A percentile compares a stretch with the other conserved stretches of the same genome.
Evolutionary conservation across 129 eudicot genomes (phyloP).

Genomic region (Rutidosis leptorrhynchoides): DNA sequence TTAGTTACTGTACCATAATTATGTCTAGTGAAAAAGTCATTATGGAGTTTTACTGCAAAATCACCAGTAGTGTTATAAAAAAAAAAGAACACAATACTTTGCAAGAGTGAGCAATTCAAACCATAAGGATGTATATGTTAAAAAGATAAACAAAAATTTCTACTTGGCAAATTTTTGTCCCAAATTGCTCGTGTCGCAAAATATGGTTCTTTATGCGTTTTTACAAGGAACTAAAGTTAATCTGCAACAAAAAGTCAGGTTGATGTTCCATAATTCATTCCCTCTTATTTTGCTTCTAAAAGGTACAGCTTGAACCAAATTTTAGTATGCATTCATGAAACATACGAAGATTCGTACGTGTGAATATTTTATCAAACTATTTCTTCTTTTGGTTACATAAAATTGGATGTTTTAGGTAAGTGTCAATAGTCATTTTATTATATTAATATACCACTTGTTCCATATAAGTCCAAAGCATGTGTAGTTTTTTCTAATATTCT

Average conservation of each 20-base stretch:
- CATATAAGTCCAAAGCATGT: no score
- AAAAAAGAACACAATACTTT: neutral
- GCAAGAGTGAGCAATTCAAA: conserved; percentile 2
- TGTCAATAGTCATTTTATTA: neutral
- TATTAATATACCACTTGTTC: conserved; percentile 30
- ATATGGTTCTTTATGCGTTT: neutral
- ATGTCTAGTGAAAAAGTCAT: neutral
- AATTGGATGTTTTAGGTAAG: neutral
- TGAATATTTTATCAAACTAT: neutral
- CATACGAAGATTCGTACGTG: conserved; percentile 15
- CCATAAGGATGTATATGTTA: neutral
- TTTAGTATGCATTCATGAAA: conserved; percentile 14
- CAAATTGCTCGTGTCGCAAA: neutral
- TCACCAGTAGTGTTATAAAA: neutral
- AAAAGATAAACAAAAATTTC: neutral
- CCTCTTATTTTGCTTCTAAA: neutral
- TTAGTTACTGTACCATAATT: conserved; percentile 7
- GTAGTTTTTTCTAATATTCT: conserved; percentile 4
- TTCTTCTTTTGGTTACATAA: conserved; percentile 21
- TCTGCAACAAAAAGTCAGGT: conserved; percentile 12
- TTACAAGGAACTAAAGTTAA: neutral
- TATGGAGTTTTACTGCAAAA: neutral
- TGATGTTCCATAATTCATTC: no score
- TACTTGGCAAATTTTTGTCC: neutral
- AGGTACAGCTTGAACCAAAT: conserved; percentile 5